phyloP scores from a whole-genome alignment of 2,329 filamentous ascomycete genomes.

The Colletotrichum sp. region DNA sequence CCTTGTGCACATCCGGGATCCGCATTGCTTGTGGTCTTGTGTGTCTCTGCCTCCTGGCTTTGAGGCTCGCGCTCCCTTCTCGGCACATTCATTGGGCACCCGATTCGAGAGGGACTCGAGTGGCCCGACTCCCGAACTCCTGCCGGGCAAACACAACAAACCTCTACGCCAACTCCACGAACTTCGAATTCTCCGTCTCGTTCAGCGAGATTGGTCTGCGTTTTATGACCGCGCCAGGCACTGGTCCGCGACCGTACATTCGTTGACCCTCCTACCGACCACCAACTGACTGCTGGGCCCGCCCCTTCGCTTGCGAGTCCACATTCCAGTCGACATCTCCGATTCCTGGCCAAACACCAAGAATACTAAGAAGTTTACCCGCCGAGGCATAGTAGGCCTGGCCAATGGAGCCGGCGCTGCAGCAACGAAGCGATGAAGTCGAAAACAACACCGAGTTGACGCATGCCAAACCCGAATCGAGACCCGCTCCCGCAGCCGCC shows the following conservation, averaged over 20 bases:
- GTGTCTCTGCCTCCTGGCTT: background rate
- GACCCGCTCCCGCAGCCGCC: background rate
- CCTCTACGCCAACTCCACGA: background rate
- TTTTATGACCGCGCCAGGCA: slow-evolving; percentile 6
- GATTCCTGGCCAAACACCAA: slow-evolving; percentile 2
- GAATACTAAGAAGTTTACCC: background rate
- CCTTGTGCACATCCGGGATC: slow-evolving; percentile 19
- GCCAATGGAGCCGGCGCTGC: slow-evolving; percentile 17
- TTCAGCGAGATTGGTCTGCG: slow-evolving; percentile 8
- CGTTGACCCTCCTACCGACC: slow-evolving; percentile 10
- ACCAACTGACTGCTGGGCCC: background rate
- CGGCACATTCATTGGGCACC: slow-evolving; percentile 4
- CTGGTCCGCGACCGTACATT: background rate
- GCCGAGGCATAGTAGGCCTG: background rate
- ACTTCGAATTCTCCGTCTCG: background rate
- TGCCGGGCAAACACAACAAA: background rate
- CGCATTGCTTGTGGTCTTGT: slow-evolving; percentile 10
- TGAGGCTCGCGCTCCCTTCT: slow-evolving; percentile 2
- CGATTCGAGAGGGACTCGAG: background rate
- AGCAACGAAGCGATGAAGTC: slow-evolving; percentile 15
- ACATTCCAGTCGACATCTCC: slow-evolving; percentile 15
- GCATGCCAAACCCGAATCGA: slow-evolving; percentile 20
- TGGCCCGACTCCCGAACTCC: background rate
- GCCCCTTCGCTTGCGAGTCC: background rate
- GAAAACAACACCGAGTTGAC: slow-evolving; percentile 17